A percentile compares a stretch with the other conserved stretches of the same genome.
phyloP scores from a whole-genome alignment of 805 yeast species.

The Monosporozyma siamensis region DNA sequence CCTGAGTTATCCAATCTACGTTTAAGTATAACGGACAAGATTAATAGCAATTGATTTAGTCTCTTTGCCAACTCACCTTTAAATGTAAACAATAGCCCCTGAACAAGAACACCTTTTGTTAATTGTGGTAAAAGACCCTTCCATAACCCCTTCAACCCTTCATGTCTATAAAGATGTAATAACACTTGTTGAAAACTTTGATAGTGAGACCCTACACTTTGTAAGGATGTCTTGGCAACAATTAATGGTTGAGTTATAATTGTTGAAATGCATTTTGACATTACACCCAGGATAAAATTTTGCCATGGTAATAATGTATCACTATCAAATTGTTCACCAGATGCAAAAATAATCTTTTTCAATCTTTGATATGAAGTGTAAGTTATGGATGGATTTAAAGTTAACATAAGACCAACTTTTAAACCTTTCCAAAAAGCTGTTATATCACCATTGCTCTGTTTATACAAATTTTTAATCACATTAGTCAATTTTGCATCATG shows the following conservation, averaged over 20 bases:
- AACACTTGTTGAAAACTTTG: constrained; percentile 56
- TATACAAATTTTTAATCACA: constrained; percentile 37
- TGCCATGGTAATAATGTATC: constrained; percentile 45
- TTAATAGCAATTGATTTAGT: constrained; percentile 7
- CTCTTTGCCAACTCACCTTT: constrained; percentile 50
- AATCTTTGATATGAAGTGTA: constrained; percentile 72
- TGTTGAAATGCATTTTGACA: constrained; percentile 75
- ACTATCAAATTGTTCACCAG: constrained; percentile 13
- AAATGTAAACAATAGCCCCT: constrained; percentile 74
- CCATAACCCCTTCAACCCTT: constrained; percentile 59
- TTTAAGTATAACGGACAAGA: background rate
- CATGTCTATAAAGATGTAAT: constrained; percentile 48
- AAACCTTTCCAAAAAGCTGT: constrained; percentile 77
- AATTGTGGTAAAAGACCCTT: constrained; percentile 77
- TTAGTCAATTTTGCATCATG: constrained; percentile 22
- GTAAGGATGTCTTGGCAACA: constrained; percentile 75
- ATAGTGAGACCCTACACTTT: constrained; percentile 41
- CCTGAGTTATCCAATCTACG: background rate
- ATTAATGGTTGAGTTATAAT: constrained; percentile 75
- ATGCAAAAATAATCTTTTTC: constrained; percentile 38
- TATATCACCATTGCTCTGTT: constrained; percentile 52
- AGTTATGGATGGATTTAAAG: constrained; percentile 78
- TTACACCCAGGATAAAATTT: constrained; percentile 65
- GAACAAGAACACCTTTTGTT: constrained; percentile 72
- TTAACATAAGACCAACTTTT: constrained; percentile 68